These are phyloP conservation scores for Exophiala alcalophila DNA, from an alignment of 2,329 filamentous ascomycete genomes.

Conservation along the genomic window DNA sequence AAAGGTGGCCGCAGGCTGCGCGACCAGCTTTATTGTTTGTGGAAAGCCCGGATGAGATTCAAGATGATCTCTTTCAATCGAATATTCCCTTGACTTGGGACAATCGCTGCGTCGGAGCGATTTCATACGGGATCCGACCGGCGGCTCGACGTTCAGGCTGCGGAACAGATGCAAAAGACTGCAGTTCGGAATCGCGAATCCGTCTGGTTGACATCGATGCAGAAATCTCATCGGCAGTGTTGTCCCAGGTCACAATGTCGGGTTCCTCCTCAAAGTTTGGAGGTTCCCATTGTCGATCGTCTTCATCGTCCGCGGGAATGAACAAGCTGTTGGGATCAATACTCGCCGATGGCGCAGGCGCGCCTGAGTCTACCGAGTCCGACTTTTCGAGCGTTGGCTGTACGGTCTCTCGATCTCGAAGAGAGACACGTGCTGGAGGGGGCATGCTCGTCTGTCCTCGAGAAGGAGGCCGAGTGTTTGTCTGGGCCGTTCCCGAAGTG, in stretches of 20 bases:
- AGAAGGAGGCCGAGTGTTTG: slow-evolving; percentile 6
- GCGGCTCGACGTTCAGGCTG: slow-evolving; percentile 7
- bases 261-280: slow-evolving; percentile 52
- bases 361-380: slow-evolving; percentile 21
- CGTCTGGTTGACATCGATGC: slow-evolving; percentile 35
- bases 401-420: slow-evolving; percentile 8
- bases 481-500: slow-evolving; percentile 12
- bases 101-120: slow-evolving; percentile 48
- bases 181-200: slow-evolving; percentile 38
- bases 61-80: slow-evolving; percentile 34
- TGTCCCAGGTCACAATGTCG: slow-evolving; percentile 46
- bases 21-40: slow-evolving; percentile 72
- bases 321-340: slow-evolving; percentile 59
- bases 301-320: slow-evolving; percentile 56
- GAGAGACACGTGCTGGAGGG: slow-evolving; percentile 26
- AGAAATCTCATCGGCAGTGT: slow-evolving; percentile 58
- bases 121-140: slow-evolving; percentile 33
- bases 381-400: slow-evolving; percentile 27
- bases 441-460: slow-evolving; percentile 23
- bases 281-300: slow-evolving; percentile 58
- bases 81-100: slow-evolving; percentile 48
- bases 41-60: slow-evolving; percentile 17
- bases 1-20: slow-evolving; percentile 77
- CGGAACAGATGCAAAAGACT: slow-evolving; percentile 26
- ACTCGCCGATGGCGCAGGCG: slow-evolving; percentile 41